Evolutionary conservation across 257 asterid species (phyloP), one percentile per base, ranked within the genome.

Genomic region (Solanum etuberosum): DNA sequence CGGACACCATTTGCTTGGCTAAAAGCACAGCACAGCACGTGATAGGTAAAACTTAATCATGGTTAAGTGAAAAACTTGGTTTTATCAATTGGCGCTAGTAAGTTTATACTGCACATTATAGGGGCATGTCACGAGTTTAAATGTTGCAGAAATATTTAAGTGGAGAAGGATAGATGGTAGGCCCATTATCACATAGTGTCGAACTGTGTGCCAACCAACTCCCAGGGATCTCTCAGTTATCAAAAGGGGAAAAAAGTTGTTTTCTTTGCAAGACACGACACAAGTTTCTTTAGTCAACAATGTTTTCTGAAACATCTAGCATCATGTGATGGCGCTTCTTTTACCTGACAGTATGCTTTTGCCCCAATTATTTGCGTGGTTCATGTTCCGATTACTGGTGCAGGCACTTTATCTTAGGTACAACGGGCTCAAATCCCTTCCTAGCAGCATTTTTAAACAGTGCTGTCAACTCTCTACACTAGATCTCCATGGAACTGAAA

Each of bases 401-500:
- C 93, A 96, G 99, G 94, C 97, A 86, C 91, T 96, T 83, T 88
- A 93, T 88, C 93, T 95, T 40, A 57, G 92, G 73, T 93, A 96
- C 92, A 96, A 94, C 65, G 98, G 98, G 85, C 91, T 96, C 82
- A 92, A 86, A 86, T 92, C 94, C 86, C 98, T 96, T 31, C 99
- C 98, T 8, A 90, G 32, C 43, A 89, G 88, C 63, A 90, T 96
- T 73, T 94, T 96, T 82, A 91, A 86, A 88, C 87, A 34, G 90
- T 96, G 99, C 91, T 71, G 34, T 32, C 93, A 96, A 89, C 99
- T 96, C 72, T 92, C 98, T 13, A 92, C 85, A n/a, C 91, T 97
- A 88, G 98, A 94, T 90, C 94, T 97, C 78, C 99, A 97, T 88
- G 94, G 94, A 59, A 95, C 99, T 34, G 94, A 95, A 90, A 93